Base-by-base conservation (phyloP, 108 stramenopile genomes). In the Fragilariopsis cylindrus region DNA sequence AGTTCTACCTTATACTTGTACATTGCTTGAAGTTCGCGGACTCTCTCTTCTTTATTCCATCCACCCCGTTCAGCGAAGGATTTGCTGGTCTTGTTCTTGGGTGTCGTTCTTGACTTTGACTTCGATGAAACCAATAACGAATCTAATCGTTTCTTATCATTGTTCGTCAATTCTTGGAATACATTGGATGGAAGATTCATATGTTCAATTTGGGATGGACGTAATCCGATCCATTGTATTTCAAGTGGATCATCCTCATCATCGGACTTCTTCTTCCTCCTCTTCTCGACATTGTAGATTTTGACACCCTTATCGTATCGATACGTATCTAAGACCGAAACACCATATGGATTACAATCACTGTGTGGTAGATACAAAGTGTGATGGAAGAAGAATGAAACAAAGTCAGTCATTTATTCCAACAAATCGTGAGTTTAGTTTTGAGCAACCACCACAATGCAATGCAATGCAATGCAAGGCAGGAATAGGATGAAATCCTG, bases 321-420 rank as follows among this genome's bases (percentile, higher is more conserved):
- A 71, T 94, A 96, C 43, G 87, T 77, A 5, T 88, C 75, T 49
- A 94, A 81, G 8, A 96, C 88, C 4, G 76, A 67, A n/a, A 92
- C 71, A 5, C 96, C 96, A 60, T 71, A 94, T 0, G 96, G 93
- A 82, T 96, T 94, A 69, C 88, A 90, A 76, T 96, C 62, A 11
- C 62, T 63, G 62, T 5, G 11, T 45, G 8, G 62, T 7, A 4
- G 43, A 41, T 0, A 47, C 7, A 63, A 53, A 53, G 52, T 11
- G 13, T 1, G 15, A 53, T 15, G 2, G 2, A 13, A 13, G 15
- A 53, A 15, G 15, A 2, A 53, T 15, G 13, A 13, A 53, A 2
- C 52, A 53, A 53, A 30, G 30, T 30, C 30, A 30, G 30, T 30
- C 30, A 30, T 30, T 30, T 2, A 30, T 30, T 30, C 30, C 30